Base-by-base conservation (phyloP, 2,329 filamentous ascomycete species). In the Chaetomiaceae sp. region DNA sequence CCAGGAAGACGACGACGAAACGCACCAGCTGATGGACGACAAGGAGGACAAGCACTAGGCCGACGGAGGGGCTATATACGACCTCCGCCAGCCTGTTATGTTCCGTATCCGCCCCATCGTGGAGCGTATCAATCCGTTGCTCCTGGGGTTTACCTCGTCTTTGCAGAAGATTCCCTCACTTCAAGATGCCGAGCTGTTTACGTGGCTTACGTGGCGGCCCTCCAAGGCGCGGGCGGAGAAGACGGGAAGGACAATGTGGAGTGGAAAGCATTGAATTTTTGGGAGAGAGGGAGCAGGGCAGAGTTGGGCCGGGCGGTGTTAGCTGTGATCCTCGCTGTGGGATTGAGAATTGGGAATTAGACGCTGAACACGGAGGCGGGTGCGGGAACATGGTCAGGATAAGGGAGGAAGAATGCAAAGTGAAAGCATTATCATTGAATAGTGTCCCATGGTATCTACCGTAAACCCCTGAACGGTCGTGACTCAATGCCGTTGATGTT, bases 181-280 rank as follows among this genome's bases (percentile, higher is more conserved):
- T 38, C 34, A 44, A 33, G 41, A 53, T 41, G 46, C 51, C 31
- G 51, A 53, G 40, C 35, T 53, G 8, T 53, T 53, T 19, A 49
- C 51, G 8, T 53, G 51, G 51, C 46, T 53, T 35, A 53, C 25
- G 46, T 53, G 51, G 51, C 45, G 20, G 44, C 51, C 51, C 20
- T 53, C 46, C 21, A 19, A 42, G 37, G 31, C 42, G 49, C 35
- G 50, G 23, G 25, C 5, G n/a, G n/a, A n/a, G 33, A 44, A 19
- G 44, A 39, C 19, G n/a, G n/a, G n/a, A n/a, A n/a, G n/a, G n/a
- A n/a, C n/a, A n/a, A n/a, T n/a, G n/a, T n/a, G n/a, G n/a, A n/a
- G n/a, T n/a, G n/a, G n/a, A n/a, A n/a, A n/a, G n/a, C n/a, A n/a
- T n/a, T n/a, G n/a, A n/a, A n/a, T n/a, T n/a, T n/a, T n/a, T n/a